Evolutionary conservation across 768 basidiomycete species (phyloP), one percentile per base, ranked within the genome.

Genomic region (Boletellus emodensis): DNA sequence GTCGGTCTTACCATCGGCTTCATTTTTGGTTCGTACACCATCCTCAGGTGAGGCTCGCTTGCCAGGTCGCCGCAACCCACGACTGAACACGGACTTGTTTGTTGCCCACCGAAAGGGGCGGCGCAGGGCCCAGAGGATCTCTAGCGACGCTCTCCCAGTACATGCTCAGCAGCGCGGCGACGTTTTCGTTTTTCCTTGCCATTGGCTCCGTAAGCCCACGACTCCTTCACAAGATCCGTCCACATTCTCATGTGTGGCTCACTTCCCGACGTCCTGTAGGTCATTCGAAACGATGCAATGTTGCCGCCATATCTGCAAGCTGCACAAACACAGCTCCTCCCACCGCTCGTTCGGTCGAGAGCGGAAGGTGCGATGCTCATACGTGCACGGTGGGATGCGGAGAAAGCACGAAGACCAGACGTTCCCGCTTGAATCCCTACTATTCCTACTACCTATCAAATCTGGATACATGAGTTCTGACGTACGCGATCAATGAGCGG

Each of bases 1-100:
- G 94, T 97, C 47, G 95, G 95, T 12, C 79, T 96, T 40, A 95
- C 94, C 32, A 96, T 97, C 64, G 95, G 96, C 15, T 97, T 98
- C 73, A 85, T 99, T 53, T 98, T 98, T 63, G 95, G 95, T 38
- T 84, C 87, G 24, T 96, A 87, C 75, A 93, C 84, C 60, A 90
- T 98, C 64, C 71, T 98, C 39, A 77, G 92, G 94, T 90, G 59
- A 62, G 85, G 22, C 38, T 24, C n/a, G 30, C 22, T 24, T 17
- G 18, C 28, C 24, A 11, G 26, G 36, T 35, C 20, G 15, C n/a
- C 32, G 37, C 24, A 12, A 35, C 22, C 17, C 34, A 13, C 22
- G 36, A 28, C 40, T 63, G 40, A 63, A 50, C 36, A 33, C 17
- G 44, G 30, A 28, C 41, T 3, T 20, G 18, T 38, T 17, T n/a